Evolutionary conservation across 805 yeast species (phyloP).

Genomic region (Ogataea zsoltii): DNA sequence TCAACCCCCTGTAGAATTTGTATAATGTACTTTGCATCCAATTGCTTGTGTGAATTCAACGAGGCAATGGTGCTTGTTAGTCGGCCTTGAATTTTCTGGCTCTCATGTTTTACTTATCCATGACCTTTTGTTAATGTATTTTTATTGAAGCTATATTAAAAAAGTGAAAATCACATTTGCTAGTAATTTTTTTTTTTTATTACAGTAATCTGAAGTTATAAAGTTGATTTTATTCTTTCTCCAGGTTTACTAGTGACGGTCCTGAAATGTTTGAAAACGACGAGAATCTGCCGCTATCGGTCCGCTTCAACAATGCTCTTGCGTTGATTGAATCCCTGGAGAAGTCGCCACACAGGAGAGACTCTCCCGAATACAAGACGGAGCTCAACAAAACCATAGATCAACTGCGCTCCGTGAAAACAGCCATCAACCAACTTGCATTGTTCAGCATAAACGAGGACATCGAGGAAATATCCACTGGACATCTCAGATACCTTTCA

Average conservation of each 20-base stretch:
- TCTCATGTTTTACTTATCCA: neutral
- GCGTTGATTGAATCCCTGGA: slow-evolving; percentile 11
- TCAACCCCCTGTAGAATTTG: slow-evolving; percentile 1
- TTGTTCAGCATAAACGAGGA: slow-evolving; percentile 74
- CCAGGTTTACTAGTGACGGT: no score
- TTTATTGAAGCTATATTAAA: neutral
- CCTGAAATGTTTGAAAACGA: neutral
- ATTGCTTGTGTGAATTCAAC: slow-evolving; percentile 1
- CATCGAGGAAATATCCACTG: slow-evolving; percentile 66
- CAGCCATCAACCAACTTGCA: slow-evolving; percentile 45
- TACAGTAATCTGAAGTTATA: no score
- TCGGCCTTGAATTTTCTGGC: neutral
- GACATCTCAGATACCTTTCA: slow-evolving; percentile 58
- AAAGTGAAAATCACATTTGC: no score
- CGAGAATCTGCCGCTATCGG: slow-evolving; percentile 18
- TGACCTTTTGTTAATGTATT: neutral
- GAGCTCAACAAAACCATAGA: slow-evolving; percentile 11
- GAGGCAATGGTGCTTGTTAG: neutral
- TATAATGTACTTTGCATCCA: slow-evolving; percentile 3
- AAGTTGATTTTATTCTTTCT: no score
- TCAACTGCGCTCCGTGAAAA: slow-evolving; percentile 23
- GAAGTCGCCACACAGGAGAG: slow-evolving; percentile 21
- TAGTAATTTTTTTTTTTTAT: no score
- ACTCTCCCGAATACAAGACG: slow-evolving; percentile 21
- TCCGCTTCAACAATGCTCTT: slow-evolving; percentile 17